Base-by-base conservation (phyloP, 345 rosid genomes). In the Citrus unshiu region DNA sequence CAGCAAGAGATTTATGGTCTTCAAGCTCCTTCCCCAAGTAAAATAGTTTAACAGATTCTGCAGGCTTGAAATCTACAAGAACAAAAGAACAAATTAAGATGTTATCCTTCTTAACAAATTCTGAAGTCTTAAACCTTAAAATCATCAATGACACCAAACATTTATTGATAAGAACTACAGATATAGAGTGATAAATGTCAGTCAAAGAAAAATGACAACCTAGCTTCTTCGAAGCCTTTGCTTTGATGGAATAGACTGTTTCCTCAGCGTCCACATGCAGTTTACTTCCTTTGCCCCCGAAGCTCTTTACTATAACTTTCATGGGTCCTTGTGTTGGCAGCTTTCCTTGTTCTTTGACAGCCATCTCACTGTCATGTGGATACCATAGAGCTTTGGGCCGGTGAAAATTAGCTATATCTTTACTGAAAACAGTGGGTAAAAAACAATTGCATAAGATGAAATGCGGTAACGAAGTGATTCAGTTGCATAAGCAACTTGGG, bases 241-340 rank as follows among this genome's bases (percentile, higher is more conserved):
- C 85, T 83, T 91, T 94, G 56, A 96, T 81, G 75, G 99, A 94
- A 74, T 93, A 86, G 29, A 91, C 78, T 71, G 90, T 88, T 88
- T 96, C 98, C 83, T 93, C 97, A 75, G 91, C 86, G 74, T 92
- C 92, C 61, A 96, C 97, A 82, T 94, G 91, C 59, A 96, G 87
- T 85, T 93, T 94, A 84, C 92, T 91, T 82, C 97, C 99, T 85
- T 96, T 96, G 75, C 99, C 99, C 75, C 99, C 99, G 81, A 96
- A 85, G 84, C 98, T 96, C 93, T 94, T 96, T 46, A 96, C 75
- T 74, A 96, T 85, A 73, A 94, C 84, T 86, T 91, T 94, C 99
- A 94, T 93, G 66, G 92, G 88, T 51, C 99, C 95, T 65, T 84
- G 87, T 7, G 95, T 84, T 40, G 96, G 91, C 69, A 91, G 85